Evolutionary conservation across 106 monocot species (phyloP).

Genomic region (Dioscorea alata): DNA sequence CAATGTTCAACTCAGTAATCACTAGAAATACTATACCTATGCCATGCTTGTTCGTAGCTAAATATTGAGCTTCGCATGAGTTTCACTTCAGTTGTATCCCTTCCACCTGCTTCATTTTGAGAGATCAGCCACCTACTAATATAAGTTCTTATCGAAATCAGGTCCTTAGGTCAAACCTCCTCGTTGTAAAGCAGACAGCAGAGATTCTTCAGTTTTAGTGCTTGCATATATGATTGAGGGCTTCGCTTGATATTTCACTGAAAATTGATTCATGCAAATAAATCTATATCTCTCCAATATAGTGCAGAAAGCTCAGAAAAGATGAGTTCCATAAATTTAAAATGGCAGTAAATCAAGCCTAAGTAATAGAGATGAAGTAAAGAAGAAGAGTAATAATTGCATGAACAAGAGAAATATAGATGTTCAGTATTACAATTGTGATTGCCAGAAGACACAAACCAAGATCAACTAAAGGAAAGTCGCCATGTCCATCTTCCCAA

Average conservation of each 20-base stretch:
- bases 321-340: background rate
- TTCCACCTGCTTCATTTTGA: constrained; percentile 35
- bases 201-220: constrained; percentile 90
- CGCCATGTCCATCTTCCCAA: constrained; percentile 82
- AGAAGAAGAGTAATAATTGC: background rate
- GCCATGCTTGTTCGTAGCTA: constrained; percentile 99
- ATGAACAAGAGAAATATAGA: background rate
- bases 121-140: constrained; percentile 10
- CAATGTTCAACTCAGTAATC: too few species aligned
- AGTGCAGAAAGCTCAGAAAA: background rate
- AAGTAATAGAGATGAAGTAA: background rate
- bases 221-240: constrained; percentile 81
- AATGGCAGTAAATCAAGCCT: too few species aligned
- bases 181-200: constrained; percentile 66
- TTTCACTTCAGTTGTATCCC: constrained; percentile 52
- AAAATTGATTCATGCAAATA: constrained; percentile 12
- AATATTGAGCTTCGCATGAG: constrained; percentile 80
- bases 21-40: constrained; percentile 40
- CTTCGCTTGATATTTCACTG: constrained; percentile 96
- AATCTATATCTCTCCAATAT: background rate
- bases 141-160: background rate
- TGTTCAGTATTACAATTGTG: background rate
- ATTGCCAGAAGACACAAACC: constrained; percentile 33
- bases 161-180: constrained; percentile 31
- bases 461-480: constrained; percentile 83